phyloP scores from a whole-genome alignment of 768 basidiomycete genomes.

The Tulasnella sp. region DNA sequence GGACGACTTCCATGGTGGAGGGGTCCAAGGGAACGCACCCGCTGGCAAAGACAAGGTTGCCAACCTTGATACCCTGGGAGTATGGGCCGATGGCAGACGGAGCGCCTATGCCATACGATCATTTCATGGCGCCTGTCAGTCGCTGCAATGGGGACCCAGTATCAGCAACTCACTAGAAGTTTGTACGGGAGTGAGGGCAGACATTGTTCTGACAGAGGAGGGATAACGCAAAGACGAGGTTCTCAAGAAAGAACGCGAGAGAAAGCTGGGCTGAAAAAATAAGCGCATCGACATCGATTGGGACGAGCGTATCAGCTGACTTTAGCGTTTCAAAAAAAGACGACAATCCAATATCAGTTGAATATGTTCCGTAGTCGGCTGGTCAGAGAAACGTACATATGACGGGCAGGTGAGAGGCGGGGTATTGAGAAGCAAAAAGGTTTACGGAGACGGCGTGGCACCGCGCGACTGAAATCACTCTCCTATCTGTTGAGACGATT shows the following conservation, averaged over 20 bases:
- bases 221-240: background rate
- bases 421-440: constrained; percentile 9
- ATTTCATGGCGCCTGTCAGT: background rate
- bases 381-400: too few relatives aligned
- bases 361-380: background rate
- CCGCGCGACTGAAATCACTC: constrained; percentile 17
- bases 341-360: background rate
- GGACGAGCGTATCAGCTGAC: background rate
- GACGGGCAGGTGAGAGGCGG: too few relatives aligned
- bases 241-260: background rate
- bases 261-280: background rate
- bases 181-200: background rate
- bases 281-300: background rate
- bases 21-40: constrained; percentile 83
- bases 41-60: constrained; percentile 76
- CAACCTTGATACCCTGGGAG: constrained; percentile 72
- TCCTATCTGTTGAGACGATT: constrained; percentile 18
- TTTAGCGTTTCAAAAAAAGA: background rate
- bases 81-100: constrained; percentile 78
- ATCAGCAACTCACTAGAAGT: background rate
- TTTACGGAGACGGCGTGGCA: constrained; percentile 11
- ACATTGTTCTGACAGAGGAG: background rate
- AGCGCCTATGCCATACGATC: constrained; percentile 37
- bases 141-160: background rate
- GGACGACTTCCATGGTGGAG: constrained; percentile 51